Percentiles rank a stretch among this genome's conserved stretches.
Conservation (phyloP, 177 flowering plant species). For the Vitis hybrid region DNA sequence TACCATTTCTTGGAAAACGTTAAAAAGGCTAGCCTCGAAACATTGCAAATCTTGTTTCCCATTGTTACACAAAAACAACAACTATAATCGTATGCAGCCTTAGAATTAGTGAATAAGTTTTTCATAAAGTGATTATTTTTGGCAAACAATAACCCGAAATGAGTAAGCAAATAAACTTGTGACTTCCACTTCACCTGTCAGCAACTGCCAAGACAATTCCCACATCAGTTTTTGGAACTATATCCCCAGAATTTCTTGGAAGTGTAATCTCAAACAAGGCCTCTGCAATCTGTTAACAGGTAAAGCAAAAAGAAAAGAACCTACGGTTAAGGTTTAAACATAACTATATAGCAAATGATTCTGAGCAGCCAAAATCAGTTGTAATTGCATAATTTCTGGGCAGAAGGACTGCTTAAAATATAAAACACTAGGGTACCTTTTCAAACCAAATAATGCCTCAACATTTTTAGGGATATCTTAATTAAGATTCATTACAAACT, state of each 20-base stretch:
- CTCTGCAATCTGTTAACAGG: conserved; percentile 64
- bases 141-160: neutral
- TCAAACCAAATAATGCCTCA: too few species aligned
- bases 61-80: neutral
- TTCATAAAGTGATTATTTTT: neutral
- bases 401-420: too few species aligned
- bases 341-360: neutral
- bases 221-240: conserved; percentile 75
- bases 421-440: too few species aligned
- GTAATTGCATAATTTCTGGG: neutral
- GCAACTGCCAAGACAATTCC: conserved; percentile 86
- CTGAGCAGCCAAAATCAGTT: neutral
- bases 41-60: neutral
- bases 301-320: conserved; percentile 1
- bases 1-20: neutral
- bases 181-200: conserved; percentile 61
- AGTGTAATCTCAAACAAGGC: conserved; percentile 88
- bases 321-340: neutral
- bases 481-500: too few species aligned
- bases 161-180: conserved; percentile 1
- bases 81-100: neutral
- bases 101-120: neutral
- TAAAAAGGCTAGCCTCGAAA: neutral
- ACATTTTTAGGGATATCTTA: too few species aligned
- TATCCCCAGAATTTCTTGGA: conserved; percentile 90